Evolutionary conservation across 805 yeast genomes (phyloP), one percentile per base, ranked within the genome.

Genomic region (Candida oleophila): DNA sequence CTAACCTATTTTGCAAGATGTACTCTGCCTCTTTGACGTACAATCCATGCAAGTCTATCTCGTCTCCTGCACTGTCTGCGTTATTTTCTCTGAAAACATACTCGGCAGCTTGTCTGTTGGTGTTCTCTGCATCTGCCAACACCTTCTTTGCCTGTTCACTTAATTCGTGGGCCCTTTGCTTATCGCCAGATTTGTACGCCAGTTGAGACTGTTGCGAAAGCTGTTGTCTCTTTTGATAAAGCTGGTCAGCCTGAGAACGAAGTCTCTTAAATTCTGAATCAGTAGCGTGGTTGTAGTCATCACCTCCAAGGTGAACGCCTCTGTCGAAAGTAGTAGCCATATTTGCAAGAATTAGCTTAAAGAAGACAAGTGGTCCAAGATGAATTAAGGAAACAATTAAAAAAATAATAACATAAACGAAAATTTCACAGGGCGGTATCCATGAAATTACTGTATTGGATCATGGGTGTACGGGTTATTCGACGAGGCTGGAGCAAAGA

Each of bases 21-120:
- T 81, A 85, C 50, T 81, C 80, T 5, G 97, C 97, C 68, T 92
- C 99, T 61, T 83, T 85, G 16, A 92, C 95, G 56, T 76, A 91
- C 25, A 92, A 70, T 0, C 99, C 99, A 64, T 92, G 99, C 44
- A 92, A 73, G 68, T 92, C 98, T 51, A 92, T 89, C 65, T 92
- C 98, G 63, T 89, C 85, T 20, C 76, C 74, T 28, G 78, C 83
- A n/a, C 92, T 83, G 59, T 91, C 97, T 35, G 88, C 80, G 60
- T 92, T 92, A 64, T 92, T 92, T 53, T 87, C 91, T 38, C 83
- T 72, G 63, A 92, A 92, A 1, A 88, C 96, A 59, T 84, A 90
- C 62, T 84, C 89, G 1, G 97, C 97, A 3, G 98, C 99, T 64
- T 83, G 81, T 16, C 73, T 69, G 65, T 91, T 91, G 61, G 75